A percentile compares a stretch with the other conserved stretches of the same genome.
These are phyloP conservation scores for Papiliotrema flavescens DNA, from an alignment of 1,284 basidiomycete species.

Conservation along the genomic window DNA sequence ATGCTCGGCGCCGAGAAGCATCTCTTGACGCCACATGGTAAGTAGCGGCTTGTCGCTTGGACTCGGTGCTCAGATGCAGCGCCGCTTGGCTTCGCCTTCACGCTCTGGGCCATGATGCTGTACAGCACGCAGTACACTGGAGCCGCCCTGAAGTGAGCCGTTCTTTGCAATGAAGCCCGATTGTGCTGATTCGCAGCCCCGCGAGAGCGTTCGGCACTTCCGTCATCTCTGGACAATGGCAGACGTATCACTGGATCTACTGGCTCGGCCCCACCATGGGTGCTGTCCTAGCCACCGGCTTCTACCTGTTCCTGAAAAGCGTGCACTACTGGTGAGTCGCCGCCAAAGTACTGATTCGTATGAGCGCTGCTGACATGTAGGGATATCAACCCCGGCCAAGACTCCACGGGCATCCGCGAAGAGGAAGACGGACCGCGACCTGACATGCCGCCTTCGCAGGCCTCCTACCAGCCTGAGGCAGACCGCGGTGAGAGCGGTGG, in stretches of 20 bases:
- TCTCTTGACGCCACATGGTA: constrained; percentile 54
- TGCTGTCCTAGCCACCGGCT: constrained; percentile 56
- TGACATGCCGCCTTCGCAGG: not conserved
- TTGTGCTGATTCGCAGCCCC: constrained; percentile 54
- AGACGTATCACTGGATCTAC: constrained; percentile 58
- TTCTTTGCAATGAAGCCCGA: too few species aligned
- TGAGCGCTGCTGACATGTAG: constrained; percentile 1
- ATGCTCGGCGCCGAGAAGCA: constrained; percentile 60
- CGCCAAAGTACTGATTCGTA: not conserved
- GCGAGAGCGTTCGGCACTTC: constrained; percentile 73
- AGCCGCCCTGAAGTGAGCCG: constrained; percentile 28
- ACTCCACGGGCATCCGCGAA: constrained; percentile 12
- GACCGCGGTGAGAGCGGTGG: not conserved
- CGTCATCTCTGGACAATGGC: constrained; percentile 59
- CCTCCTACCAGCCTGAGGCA: too few species aligned
- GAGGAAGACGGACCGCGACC: not conserved
- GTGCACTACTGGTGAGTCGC: constrained; percentile 49
- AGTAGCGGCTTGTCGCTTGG: too few species aligned
- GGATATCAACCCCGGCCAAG: constrained; percentile 21
- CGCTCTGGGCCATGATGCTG: constrained; percentile 63
- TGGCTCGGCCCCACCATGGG: constrained; percentile 62
- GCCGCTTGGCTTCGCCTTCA: constrained; percentile 67
- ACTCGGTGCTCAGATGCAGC: constrained; percentile 51
- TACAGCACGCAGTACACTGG: constrained; percentile 45
- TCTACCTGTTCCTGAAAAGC: constrained; percentile 61